A percentile compares a stretch with the other conserved stretches of the same genome.
These are phyloP conservation scores for Kazachstania bromeliacearum DNA, from an alignment of 805 yeast genomes.

Conservation along the genomic window DNA sequence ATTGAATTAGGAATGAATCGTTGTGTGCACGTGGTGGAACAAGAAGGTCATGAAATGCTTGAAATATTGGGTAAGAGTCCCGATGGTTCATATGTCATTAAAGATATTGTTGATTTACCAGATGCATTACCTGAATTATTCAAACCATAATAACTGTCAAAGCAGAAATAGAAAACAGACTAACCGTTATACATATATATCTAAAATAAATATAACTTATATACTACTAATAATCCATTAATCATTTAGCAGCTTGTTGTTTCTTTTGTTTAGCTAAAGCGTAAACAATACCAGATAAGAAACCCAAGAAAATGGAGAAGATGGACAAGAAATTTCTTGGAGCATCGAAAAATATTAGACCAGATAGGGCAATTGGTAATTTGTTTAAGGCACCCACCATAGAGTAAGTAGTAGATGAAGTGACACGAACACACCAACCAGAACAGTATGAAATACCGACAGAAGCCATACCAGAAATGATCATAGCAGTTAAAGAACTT, in stretches of 20 bases:
- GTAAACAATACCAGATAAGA: conserved; percentile 90
- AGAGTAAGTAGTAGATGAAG: conserved; percentile 95
- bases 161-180: neutral
- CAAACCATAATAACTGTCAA: neutral
- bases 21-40: conserved; percentile 69
- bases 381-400: conserved; percentile 99
- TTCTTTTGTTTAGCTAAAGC: conserved; percentile 94
- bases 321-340: conserved; percentile 89
- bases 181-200: neutral
- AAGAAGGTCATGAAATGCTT: conserved; percentile 36
- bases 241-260: conserved; percentile 29
- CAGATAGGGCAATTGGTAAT: conserved; percentile 93
- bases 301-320: conserved; percentile 85
- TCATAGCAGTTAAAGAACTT: conserved; percentile 64
- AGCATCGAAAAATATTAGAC: conserved; percentile 89
- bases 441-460: conserved; percentile 98
- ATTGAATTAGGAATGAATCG: conserved; percentile 59
- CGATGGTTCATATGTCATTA: conserved; percentile 42
- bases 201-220: no score
- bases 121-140: conserved; percentile 45
- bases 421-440: conserved; percentile 99
- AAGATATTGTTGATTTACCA: conserved; percentile 42
- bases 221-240: no score
- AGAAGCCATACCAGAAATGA: conserved; percentile 86
- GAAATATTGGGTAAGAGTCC: conserved; percentile 29